Conservation (phyloP, 176 grass and related monocot species). For the Eragrostis curvula region DNA sequence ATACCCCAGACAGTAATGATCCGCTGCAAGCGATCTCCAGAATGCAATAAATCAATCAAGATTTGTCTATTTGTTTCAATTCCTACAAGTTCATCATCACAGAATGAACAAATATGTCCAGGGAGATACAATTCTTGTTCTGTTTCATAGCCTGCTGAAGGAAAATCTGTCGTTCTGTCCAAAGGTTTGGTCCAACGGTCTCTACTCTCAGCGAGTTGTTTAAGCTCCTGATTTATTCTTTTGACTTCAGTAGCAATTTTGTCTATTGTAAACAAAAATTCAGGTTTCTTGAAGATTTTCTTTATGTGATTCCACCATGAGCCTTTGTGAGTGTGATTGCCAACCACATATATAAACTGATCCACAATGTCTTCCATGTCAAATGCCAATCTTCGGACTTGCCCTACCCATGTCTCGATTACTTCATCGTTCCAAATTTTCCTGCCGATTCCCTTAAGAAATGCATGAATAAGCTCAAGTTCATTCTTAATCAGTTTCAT, state of each 20-base stretch:
- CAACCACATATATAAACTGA: slow-evolving; percentile 30
- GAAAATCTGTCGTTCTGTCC: neutral
- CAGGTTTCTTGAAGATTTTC: slow-evolving; percentile 23
- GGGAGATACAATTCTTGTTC: slow-evolving; percentile 8
- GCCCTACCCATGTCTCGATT: slow-evolving; percentile 34
- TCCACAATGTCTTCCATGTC: slow-evolving; percentile 49
- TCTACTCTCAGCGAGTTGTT: slow-evolving; percentile 8
- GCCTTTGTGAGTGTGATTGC: neutral
- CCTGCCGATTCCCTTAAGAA: slow-evolving; percentile 11
- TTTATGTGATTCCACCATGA: slow-evolving; percentile 17
- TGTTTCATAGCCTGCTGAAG: neutral
- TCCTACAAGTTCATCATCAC: slow-evolving; percentile 48
- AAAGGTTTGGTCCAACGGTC: slow-evolving; percentile 22
- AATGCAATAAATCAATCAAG: slow-evolving; percentile 26
- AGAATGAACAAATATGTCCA: slow-evolving; percentile 4
- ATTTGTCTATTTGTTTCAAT: slow-evolving; percentile 30
- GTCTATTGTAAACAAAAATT: slow-evolving; percentile 1
- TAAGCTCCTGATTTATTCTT: slow-evolving; percentile 9
- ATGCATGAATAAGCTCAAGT: slow-evolving; percentile 42
- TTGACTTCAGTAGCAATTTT: slow-evolving; percentile 4
- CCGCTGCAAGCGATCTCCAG: neutral
- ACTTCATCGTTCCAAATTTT: neutral
- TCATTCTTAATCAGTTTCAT: slow-evolving; percentile 42
- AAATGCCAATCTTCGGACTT: slow-evolving; percentile 39
- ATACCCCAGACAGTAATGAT: slow-evolving; percentile 59